Conservation (phyloP, 495 filamentous ascomycete species). For the Tuber indicum region DNA sequence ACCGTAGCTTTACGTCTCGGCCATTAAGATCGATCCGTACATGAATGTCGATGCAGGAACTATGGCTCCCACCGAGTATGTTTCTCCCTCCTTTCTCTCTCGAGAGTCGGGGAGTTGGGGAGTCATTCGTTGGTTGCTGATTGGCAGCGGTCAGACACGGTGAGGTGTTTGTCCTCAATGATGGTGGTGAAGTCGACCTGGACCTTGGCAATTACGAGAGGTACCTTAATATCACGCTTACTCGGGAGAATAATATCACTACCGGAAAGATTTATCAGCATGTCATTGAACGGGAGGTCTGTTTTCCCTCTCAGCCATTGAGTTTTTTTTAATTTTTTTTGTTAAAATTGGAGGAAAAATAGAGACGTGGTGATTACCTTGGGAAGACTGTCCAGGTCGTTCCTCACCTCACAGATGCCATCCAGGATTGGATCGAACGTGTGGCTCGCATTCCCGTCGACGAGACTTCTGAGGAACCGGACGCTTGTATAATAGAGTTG, state of each 20-base stretch:
- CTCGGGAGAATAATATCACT: conserved; percentile 81
- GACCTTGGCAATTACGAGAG: conserved; percentile 96
- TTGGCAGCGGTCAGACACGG: conserved; percentile 51
- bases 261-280: conserved; percentile 91
- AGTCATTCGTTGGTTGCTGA: conserved; percentile 25
- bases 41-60: conserved; percentile 80
- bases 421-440: conserved; percentile 86
- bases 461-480: conserved; percentile 69
- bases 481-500: conserved; percentile 84
- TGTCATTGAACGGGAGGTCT: conserved; percentile 60
- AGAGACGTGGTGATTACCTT: conserved; percentile 77
- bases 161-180: conserved; percentile 66
- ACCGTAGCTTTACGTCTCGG: conserved; percentile 47
- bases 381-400: conserved; percentile 92
- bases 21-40: conserved; percentile 80
- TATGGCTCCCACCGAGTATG: conserved; percentile 72
- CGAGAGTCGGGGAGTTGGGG: conserved; percentile 43
- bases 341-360: conserved; percentile 31
- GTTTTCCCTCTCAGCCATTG: background rate
- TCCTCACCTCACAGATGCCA: conserved; percentile 81
- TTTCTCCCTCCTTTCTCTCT: conserved; percentile 41
- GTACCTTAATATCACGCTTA: conserved; percentile 65
- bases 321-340: background rate
- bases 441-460: conserved; percentile 85
- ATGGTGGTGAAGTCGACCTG: conserved; percentile 79